Conservation (phyloP, 2,329 filamentous ascomycete genomes). For the Penicillium sp. region DNA sequence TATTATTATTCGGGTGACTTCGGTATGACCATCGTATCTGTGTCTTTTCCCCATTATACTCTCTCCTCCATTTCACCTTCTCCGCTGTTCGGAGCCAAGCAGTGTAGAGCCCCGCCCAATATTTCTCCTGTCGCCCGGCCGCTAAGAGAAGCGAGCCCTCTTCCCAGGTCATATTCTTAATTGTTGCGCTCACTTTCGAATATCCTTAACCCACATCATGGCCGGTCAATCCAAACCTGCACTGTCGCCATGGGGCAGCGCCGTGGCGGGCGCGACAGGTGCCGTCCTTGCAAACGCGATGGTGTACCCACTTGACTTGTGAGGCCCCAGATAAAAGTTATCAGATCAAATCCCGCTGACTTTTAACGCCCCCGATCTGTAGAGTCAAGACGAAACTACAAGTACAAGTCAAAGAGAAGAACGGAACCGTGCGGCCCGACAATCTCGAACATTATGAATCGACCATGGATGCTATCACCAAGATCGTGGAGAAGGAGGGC, state of each 20-base stretch:
- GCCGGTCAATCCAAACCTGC: conserved; percentile 61
- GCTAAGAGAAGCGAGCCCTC: conserved; percentile 7
- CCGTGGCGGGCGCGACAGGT: conserved; percentile 86
- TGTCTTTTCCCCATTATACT: conserved; percentile 1
- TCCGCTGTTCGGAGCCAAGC: conserved; percentile 12
- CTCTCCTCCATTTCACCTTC: neutral
- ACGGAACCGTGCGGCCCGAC: conserved; percentile 42
- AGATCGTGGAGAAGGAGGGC: conserved; percentile 80
- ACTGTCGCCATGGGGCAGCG: conserved; percentile 88
- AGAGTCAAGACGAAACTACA: conserved; percentile 96
- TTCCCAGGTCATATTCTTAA: neutral
- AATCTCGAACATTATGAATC: conserved; percentile 74
- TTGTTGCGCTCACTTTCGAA: conserved; percentile 6
- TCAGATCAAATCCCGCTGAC: conserved; percentile 14
- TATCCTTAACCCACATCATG: conserved; percentile 39
- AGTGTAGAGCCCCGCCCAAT: conserved; percentile 18
- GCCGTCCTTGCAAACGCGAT: conserved; percentile 92
- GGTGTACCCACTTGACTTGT: conserved; percentile 97
- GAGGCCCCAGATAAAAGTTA: conserved; percentile 39
- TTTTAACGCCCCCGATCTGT: conserved; percentile 8
- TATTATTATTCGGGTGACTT: conserved; percentile 18
- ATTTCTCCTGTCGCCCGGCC: conserved; percentile 17
- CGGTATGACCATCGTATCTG: conserved; percentile 10
- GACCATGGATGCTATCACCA: conserved; percentile 81
- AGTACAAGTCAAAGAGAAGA: conserved; percentile 75